Evolutionary conservation across 768 basidiomycete species (phyloP), one percentile per base, ranked within the genome.

Genomic region (Phlebiopsis gigantea): DNA sequence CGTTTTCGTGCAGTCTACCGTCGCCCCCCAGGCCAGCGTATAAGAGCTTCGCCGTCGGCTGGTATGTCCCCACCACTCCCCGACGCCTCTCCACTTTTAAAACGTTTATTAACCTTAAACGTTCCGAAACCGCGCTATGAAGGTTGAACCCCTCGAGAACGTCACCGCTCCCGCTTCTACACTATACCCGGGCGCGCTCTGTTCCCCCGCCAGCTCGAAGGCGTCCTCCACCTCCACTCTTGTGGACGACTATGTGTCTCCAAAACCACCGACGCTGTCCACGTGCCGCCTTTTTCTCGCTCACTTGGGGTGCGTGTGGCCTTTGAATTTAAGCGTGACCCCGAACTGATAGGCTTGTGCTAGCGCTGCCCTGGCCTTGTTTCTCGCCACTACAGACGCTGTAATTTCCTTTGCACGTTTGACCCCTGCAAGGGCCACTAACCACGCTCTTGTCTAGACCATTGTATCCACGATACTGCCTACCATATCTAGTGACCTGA

Each of bases 381-480:
- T 93, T 69, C 82, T 93, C 10, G 90, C 90, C 2, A 93, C 90
- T 10, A 93, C 90, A 5, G 90, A 93, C 69, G 82, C 88, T 49
- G 91, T 92, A 66, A 60, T 85, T 70, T 57, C n/a, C n/a, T n/a
- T n/a, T n/a, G n/a, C n/a, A 31, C 31, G 54, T 17, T 15, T 21
- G 50, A 12, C 7, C 55, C 51, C 45, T 46, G 57, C 41, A 46
- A n/a, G n/a, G n/a, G n/a, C n/a, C n/a, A n/a, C n/a, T n/a, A n/a
- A n/a, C n/a, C n/a, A n/a, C n/a, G n/a, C n/a, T n/a, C n/a, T n/a
- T n/a, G n/a, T n/a, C 41, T 55, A 81, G 78, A 82, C 80, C 9
- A 87, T 93, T 60, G 87, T 93, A 30, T 93, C 91, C 31, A 93
- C 91, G 17, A 83, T 82, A 65, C 71, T 93, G 54, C 92, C 91